Evolutionary conservation across 2,329 filamentous ascomycete species (phyloP), one percentile per base, ranked within the genome.

Genomic region (Tolypocladium album): DNA sequence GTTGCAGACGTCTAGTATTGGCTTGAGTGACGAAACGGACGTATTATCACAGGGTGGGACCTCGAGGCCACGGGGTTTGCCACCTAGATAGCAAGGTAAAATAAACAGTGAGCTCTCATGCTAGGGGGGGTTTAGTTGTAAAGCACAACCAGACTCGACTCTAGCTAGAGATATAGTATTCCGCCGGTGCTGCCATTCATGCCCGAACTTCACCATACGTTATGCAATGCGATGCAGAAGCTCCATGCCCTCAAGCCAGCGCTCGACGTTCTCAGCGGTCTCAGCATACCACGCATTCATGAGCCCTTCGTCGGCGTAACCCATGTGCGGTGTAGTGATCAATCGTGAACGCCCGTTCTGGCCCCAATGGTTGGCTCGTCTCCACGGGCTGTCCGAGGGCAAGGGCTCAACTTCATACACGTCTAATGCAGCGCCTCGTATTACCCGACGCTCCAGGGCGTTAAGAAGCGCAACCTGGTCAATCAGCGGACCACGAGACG

Each of bases 381-480:
- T 78, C 89, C 89, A 92, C 24, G 76, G 77, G 67, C 86, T 90
- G 57, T 88, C 80, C 9, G 69, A 66, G 0, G 85, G 83, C 61
- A 93, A 71, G 4, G 89, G 89, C 70, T 92, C 89, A 11, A 84
- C 74, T 59, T 88, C 83, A 69, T 88, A 92, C 1, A 92, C 88
- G 74, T 92, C 89, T 36, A 92, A 68, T 8, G 86, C 89, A 0
- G 82, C 88, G 0, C 87, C 88, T 22, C 79, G 71, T 66, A 92
- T 90, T 5, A 65, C 69, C 67, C 82, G 85, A 58, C 76, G 73
- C 0, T 43, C 40, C 40, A 43, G 40, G 40, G 40, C 40, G 20
- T 43, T 9, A 9, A 43, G 40, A 9, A 43, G 40, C 40, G 40
- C 40, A n/a, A 20, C 4, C 22, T 43, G 40, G 12, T 43, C 40